Percentiles rank a stretch among this genome's conserved stretches.
These are phyloP conservation scores for Globisporangium echinulatum DNA, from an alignment of 352 stramenopile genomes.

Conservation along the genomic window DNA sequence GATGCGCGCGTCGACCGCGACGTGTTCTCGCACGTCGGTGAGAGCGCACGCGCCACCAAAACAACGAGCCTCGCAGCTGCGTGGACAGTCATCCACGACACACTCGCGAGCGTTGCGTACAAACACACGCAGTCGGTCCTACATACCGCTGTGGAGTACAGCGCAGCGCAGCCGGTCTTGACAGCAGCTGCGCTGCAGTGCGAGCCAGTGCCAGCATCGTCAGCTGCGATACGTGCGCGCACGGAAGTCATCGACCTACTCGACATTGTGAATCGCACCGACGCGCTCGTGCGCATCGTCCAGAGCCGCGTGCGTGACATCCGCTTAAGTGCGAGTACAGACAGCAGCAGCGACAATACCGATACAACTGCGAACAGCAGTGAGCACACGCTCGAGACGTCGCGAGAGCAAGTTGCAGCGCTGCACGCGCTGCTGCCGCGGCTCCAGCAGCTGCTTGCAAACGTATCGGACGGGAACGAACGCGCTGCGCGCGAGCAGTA, in stretches of 20 bases:
- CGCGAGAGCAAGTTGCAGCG: constrained; percentile 19
- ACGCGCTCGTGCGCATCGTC: constrained; percentile 27
- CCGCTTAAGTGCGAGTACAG: constrained; percentile 2
- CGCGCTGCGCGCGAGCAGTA: constrained; percentile 21
- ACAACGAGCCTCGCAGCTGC: constrained; percentile 16
- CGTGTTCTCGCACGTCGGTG: constrained; percentile 27
- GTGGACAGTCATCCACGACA: constrained; percentile 26
- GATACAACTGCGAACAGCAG: not conserved
- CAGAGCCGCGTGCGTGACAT: constrained; percentile 15
- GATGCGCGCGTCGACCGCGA: constrained; percentile 20
- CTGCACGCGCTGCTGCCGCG: constrained; percentile 28
- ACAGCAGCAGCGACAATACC: not conserved
- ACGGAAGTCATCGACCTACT: constrained; percentile 17
- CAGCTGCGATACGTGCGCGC: constrained; percentile 9
- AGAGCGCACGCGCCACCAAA: constrained; percentile 18
- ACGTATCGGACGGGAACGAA: constrained; percentile 34
- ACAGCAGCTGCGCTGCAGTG: constrained; percentile 17
- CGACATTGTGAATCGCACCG: constrained; percentile 26
- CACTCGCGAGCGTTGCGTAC: constrained; percentile 14
- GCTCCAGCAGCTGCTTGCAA: constrained; percentile 21
- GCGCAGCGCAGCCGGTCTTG: constrained; percentile 27
- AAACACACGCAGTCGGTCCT: constrained; percentile 22
- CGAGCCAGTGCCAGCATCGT: not conserved
- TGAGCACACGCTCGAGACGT: constrained; percentile 7
- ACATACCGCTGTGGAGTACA: constrained; percentile 24